phyloP scores from a whole-genome alignment of 768 basidiomycete species.

The Leucosporidium scottii region DNA sequence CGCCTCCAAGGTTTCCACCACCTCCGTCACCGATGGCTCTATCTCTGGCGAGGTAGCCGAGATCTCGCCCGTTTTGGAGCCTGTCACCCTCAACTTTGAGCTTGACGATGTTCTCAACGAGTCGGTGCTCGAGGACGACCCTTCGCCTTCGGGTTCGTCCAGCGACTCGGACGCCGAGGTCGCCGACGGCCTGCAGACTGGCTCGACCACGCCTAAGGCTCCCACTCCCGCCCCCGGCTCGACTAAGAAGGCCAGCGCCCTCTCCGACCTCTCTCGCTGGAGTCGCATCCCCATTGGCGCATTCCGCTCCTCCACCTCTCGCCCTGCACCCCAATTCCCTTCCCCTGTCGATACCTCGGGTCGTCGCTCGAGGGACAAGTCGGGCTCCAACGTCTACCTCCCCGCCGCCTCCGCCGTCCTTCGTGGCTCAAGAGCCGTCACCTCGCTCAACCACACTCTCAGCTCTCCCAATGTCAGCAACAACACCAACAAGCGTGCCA shows the following conservation, averaged over 20 bases:
- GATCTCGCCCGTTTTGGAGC: constrained; percentile 14
- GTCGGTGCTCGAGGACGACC: constrained; percentile 15
- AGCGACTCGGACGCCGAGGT: constrained; percentile 27
- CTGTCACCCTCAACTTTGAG: constrained; percentile 6
- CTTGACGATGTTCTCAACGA: constrained; percentile 24
- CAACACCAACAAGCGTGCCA: not conserved
- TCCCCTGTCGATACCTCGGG: not conserved
- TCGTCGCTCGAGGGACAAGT: not conserved
- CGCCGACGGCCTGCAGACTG: not conserved
- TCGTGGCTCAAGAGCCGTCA: not conserved
- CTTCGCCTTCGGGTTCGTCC: constrained; percentile 6
- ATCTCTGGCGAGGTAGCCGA: constrained; percentile 13
- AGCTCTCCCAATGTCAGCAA: not conserved
- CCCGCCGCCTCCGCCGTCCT: not conserved
- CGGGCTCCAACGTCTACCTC: not conserved
- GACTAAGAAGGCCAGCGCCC: constrained; percentile 3
- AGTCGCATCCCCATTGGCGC: constrained; percentile 37
- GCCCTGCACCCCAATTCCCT: not conserved
- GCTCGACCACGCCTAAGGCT: not conserved
- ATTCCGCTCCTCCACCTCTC: constrained; percentile 28
- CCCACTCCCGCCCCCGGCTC: constrained; percentile 11
- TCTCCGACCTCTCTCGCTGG: constrained; percentile 35
- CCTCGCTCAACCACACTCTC: constrained; percentile 3
- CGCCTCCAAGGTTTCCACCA: constrained; percentile 27
- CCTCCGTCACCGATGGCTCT: constrained; percentile 25